Evolutionary conservation across 176 grass and related monocot species (phyloP).

Genomic region (Paspalum vaginatum): DNA sequence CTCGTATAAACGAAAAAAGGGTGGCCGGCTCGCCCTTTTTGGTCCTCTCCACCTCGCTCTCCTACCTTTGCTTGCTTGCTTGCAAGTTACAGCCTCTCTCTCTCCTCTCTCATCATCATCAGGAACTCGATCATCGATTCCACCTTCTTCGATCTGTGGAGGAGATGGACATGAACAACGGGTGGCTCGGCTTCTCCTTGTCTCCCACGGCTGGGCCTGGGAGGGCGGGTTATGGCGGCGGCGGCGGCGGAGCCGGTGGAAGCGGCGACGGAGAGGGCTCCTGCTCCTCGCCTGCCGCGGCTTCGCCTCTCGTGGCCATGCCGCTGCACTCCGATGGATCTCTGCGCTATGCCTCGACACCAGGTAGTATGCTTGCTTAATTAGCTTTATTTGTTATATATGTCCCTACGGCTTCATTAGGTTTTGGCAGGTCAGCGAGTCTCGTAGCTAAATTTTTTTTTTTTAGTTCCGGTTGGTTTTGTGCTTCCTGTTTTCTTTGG

Average conservation of each 20-base stretch:
- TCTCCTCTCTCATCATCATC: background rate
- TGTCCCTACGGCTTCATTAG: too few relatives aligned
- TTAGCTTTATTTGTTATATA: background rate
- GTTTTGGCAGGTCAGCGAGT: background rate
- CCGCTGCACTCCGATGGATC: slow-evolving; percentile 50
- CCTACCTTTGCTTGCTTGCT: slow-evolving; percentile 20
- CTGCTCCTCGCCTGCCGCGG: slow-evolving; percentile 35
- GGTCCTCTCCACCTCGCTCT: background rate
- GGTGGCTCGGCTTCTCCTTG: slow-evolving; percentile 80
- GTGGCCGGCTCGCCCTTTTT: slow-evolving; percentile 21
- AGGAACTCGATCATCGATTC: slow-evolving; percentile 27
- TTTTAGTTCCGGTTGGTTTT: too few relatives aligned
- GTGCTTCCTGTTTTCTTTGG: too few relatives aligned
- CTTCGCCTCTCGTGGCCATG: slow-evolving; percentile 38
- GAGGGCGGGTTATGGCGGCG: slow-evolving; percentile 15
- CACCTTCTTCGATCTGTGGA: too few relatives aligned
- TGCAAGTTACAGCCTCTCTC: slow-evolving; percentile 38
- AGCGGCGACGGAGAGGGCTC: slow-evolving; percentile 40
- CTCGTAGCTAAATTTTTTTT: background rate
- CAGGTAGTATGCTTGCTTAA: background rate
- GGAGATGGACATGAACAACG: slow-evolving; percentile 68
- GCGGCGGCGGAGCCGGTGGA: slow-evolving; percentile 10
- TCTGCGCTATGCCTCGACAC: slow-evolving; percentile 12
- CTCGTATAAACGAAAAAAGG: slow-evolving; percentile 45
- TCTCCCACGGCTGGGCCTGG: slow-evolving; percentile 33